A percentile compares a stretch with the other conserved stretches of the same genome.
These are phyloP conservation scores for Xerocomellus dryophilus DNA, from an alignment of 768 basidiomycete species.

Conservation along the genomic window DNA sequence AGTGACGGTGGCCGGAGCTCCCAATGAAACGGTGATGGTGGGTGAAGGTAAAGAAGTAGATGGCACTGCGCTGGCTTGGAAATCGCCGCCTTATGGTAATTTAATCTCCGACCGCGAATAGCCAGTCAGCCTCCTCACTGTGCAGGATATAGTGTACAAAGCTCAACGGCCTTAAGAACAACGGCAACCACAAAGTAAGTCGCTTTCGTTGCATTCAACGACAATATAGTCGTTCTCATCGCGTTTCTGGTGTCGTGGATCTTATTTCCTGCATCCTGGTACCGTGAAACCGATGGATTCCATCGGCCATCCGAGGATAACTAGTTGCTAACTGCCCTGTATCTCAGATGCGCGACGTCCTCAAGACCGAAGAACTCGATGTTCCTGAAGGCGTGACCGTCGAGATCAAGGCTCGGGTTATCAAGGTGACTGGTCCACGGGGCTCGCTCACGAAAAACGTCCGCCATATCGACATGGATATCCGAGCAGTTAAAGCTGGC, in stretches of 20 bases:
- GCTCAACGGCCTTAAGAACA: slow-evolving; percentile 27
- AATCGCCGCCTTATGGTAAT: slow-evolving; percentile 27
- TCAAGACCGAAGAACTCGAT: slow-evolving; percentile 89
- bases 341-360: slow-evolving; percentile 84
- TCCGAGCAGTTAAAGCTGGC: slow-evolving; percentile 69
- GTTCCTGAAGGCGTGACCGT: slow-evolving; percentile 86
- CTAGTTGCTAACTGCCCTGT: slow-evolving; percentile 23
- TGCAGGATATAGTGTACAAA: neutral
- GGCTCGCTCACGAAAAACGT: slow-evolving; percentile 91
- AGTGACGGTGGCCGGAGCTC: slow-evolving; percentile 39
- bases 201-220: neutral
- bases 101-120: slow-evolving; percentile 37
- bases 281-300: slow-evolving; percentile 37
- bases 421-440: slow-evolving; percentile 89
- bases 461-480: slow-evolving; percentile 93
- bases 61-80: slow-evolving; percentile 19
- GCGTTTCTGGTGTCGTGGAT: neutral
- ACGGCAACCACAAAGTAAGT: slow-evolving; percentile 30
- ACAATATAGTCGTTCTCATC: neutral
- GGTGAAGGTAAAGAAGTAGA: slow-evolving; percentile 42
- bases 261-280: slow-evolving; percentile 1
- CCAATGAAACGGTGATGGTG: slow-evolving; percentile 44
- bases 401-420: slow-evolving; percentile 84
- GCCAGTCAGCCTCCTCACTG: slow-evolving; percentile 17
- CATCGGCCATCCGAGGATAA: slow-evolving; percentile 32